Base-by-base conservation (phyloP, 1,139 yeast species). In the Pichia sp. region DNA sequence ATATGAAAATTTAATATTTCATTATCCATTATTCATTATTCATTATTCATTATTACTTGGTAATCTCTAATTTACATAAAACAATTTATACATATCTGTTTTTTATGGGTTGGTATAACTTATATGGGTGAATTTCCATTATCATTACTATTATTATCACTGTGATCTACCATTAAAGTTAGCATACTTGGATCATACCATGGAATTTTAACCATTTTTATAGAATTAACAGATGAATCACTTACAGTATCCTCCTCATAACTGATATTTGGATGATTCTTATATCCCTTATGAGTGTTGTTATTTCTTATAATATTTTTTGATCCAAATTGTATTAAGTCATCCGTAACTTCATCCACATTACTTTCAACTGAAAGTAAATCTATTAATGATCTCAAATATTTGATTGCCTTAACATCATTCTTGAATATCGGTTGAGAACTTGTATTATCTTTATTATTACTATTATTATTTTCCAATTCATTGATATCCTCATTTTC, bases 351-450 rank as follows among this genome's bases (percentile, higher is more conserved):
- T 7, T 53, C 51, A 4, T 42, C 42, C 7, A 48, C 34, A 4
- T 41, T 39, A 30, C 55, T 51, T 29, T 53, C 52, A 11, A 55
- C 57, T 35, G 39, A 45, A 3, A 54, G 29, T 1, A 38, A 40
- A 25, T 42, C 40, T 29, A 53, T 48, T n/a, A 55, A 38, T n/a
- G 49, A 26, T 27, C 47, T 34, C 30, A 55, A 34, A 44, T 48
- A 55, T 35, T 49, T 48, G 6, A 48, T 36, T 0, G 57, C 57
- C 42, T 49, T 45, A 2, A 53, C 27, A 31, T 53, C 44, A 31
- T 52, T 42, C 11, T 34, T 18, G 11, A 30, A 39, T 18, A 18
- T 18, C 18, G 18, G 18, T 18, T 18, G 18, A 18, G 18, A 18
- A 18, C 18, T 42, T 41, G 3, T 11, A 34, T 4, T 43, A 38